Base-by-base conservation (phyloP, 352 stramenopile species). In the Pythium graminicola region DNA sequence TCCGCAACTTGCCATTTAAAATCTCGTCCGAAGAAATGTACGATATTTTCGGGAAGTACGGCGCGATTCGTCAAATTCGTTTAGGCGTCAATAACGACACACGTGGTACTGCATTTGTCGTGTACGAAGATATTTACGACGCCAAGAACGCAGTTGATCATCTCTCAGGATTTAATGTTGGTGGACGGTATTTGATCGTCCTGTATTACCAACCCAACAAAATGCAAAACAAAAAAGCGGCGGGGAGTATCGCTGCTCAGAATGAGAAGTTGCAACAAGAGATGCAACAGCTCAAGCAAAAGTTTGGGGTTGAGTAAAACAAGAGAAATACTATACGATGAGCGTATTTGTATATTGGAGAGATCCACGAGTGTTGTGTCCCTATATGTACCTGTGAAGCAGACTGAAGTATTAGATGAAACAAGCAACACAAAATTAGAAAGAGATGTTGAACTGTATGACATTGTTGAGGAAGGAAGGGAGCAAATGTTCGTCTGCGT, bases 31-130 rank as follows among this genome's bases (percentile, higher is more conserved):
- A 99, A 42, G 97, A 99, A 58, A 86, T 99, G 54, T 99, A 99
- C 78, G 95, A 99, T 65, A 99, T 99, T 32, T 99, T 99, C 73
- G 97, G 95, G 50, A 99, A 99, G 70, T 99, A 99, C 78, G 97
- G 97, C 42, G 94, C 97, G n/a, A 98, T 99, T 42, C 92, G 96
- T 55, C 97, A 99, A 77, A 95, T 97, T 51, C 73, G 88, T 31
- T 53, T 97, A 47, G 85, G 96, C 45, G 88, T 98, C 27, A 95
- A 91, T 59, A 93, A 86, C 68, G 95, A 99, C 64, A 99, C 97
- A 22, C 73, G 88, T 28, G 96, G 97, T 36, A 99, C 96, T 32
- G 97, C 97, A 0, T 99, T 99, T 72, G 96, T 99, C 19, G 89
- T 98, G 29, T 99, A 98, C 69, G 93, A 99, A 60, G 96, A 99